phyloP scores from a whole-genome alignment of 2,329 filamentous ascomycete species.

The Trichoderma sp. region DNA sequence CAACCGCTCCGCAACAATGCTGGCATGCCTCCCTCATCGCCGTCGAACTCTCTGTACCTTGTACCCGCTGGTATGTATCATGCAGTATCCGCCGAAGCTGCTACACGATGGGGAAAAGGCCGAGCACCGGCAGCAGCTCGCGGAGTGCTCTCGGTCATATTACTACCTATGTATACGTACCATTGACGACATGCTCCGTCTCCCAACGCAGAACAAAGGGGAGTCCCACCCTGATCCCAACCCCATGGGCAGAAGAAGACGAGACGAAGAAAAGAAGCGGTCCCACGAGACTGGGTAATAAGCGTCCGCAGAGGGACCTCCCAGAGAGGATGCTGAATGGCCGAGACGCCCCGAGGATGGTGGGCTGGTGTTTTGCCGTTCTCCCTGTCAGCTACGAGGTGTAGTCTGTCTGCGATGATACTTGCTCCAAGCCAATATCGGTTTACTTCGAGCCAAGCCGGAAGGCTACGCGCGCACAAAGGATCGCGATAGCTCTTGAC shows the following conservation, averaged over 20 bases:
- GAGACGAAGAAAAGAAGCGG: neutral
- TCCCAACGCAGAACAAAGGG: conserved; percentile 24
- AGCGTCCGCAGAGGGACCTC: conserved; percentile 2
- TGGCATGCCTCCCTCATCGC: conserved; percentile 8
- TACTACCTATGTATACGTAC: conserved; percentile 1
- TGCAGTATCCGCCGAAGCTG: conserved; percentile 12
- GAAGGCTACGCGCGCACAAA: neutral
- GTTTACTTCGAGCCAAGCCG: neutral
- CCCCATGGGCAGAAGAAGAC: conserved; percentile 9
- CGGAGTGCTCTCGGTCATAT: conserved; percentile 25
- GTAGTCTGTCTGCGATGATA: neutral
- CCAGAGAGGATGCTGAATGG: conserved; percentile 20
- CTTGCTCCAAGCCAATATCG: neutral
- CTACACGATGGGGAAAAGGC: neutral
- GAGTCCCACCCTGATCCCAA: conserved; percentile 19
- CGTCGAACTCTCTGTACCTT: neutral
- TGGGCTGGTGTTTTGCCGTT: neutral
- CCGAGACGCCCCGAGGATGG: conserved; percentile 21
- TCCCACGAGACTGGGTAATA: neutral
- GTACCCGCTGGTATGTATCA: too few species aligned
- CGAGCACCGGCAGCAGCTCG: conserved; percentile 15
- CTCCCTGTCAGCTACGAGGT: neutral
- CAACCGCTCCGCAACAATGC: neutral
- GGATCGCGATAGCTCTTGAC: conserved; percentile 11
- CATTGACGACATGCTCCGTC: conserved; percentile 16